Evolutionary conservation across 306 rosid genomes (phyloP).

Genomic region (Trifolium pratense): DNA sequence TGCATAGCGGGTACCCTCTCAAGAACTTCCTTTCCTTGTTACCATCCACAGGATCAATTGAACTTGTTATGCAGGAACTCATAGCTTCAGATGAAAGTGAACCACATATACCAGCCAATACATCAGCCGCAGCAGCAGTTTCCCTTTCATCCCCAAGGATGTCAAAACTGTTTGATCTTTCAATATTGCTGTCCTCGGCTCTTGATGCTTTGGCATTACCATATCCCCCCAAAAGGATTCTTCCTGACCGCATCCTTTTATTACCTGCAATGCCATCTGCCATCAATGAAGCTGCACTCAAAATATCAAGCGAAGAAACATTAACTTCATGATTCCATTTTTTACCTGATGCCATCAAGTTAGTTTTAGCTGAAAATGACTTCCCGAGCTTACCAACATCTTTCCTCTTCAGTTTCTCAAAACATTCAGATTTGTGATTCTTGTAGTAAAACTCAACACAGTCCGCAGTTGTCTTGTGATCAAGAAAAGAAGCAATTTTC

Average conservation of each 20-base stretch:
- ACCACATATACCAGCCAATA: slow-evolving; percentile 88
- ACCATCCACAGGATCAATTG: slow-evolving; percentile 68
- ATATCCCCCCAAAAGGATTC: slow-evolving; percentile 57
- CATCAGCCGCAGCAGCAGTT: slow-evolving; percentile 87
- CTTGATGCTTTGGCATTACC: slow-evolving; percentile 47
- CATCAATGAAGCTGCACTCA: slow-evolving; percentile 84
- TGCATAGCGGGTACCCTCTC: slow-evolving; percentile 48
- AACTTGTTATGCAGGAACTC: slow-evolving; percentile 80
- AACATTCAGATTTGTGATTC: slow-evolving; percentile 83
- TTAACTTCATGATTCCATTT: slow-evolving; percentile 76
- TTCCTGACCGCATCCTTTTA: slow-evolving; percentile 51
- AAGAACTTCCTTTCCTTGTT: slow-evolving; percentile 57
- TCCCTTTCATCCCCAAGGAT: slow-evolving; percentile 71
- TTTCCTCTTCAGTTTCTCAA: slow-evolving; percentile 67
- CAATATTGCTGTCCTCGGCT: slow-evolving; percentile 46
- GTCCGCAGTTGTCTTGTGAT: slow-evolving; percentile 93
- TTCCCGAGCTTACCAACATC: slow-evolving; percentile 63
- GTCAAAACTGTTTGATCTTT: slow-evolving; percentile 62
- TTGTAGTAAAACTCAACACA: slow-evolving; percentile 96
- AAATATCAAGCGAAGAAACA: slow-evolving; percentile 80
- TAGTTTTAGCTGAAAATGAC: slow-evolving; percentile 56
- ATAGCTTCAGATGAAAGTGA: slow-evolving; percentile 87
- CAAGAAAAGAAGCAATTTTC: slow-evolving; percentile 79
- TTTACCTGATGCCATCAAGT: slow-evolving; percentile 62
- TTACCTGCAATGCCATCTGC: slow-evolving; percentile 58